Conservation (phyloP, 139 green algal genomes). For the Micractinium sp. region DNA sequence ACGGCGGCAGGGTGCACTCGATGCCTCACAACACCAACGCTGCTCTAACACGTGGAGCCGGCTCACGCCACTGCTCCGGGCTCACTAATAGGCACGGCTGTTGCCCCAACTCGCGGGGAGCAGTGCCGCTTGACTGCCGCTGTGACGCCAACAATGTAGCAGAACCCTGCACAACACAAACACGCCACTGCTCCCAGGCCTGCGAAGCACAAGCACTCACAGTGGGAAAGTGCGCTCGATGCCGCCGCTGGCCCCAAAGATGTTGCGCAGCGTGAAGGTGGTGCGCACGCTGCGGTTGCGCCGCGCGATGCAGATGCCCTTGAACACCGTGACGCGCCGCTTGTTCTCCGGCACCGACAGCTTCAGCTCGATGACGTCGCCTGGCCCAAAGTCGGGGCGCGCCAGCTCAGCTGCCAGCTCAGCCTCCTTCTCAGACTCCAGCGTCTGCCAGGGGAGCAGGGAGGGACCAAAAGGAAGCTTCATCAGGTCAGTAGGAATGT, state of each 20-base stretch:
- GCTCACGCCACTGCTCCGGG: no score
- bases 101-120: no score
- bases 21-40: no score
- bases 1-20: no score
- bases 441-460: conserved; percentile 26
- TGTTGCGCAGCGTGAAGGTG: conserved; percentile 67
- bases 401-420: not conserved
- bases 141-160: no score
- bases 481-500: not conserved
- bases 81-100: no score
- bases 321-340: conserved; percentile 49
- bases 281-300: conserved; percentile 51
- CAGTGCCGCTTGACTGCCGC: no score
- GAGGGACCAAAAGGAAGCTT: not conserved
- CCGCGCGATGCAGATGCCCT: conserved; percentile 64
- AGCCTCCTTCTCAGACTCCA: conserved; percentile 53
- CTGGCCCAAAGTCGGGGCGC: conserved; percentile 55
- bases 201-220: conserved; percentile 30
- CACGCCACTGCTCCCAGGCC: not conserved
- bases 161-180: not conserved
- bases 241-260: conserved; percentile 45
- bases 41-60: no score
- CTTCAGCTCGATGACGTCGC: conserved; percentile 60
- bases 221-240: conserved; percentile 69
- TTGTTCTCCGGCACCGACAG: conserved; percentile 67